Base-by-base conservation (phyloP, 2,329 filamentous ascomycete species). In the Microcyclospora tardicrescens region DNA sequence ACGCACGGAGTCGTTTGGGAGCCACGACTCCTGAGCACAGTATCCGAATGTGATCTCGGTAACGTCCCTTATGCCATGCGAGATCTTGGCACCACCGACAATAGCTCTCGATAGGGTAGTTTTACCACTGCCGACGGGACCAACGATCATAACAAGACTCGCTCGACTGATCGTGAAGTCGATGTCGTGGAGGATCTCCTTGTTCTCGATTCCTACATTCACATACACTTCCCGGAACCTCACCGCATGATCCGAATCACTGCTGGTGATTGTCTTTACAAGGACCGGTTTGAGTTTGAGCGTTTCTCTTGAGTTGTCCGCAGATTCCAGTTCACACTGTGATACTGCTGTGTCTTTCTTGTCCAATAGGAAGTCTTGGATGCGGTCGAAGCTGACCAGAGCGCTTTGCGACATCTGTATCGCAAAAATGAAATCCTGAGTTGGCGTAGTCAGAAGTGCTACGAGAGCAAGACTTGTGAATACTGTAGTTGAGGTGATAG, bases 381-480 rank as follows among this genome's bases (percentile, higher is more conserved):
- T 38, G 11, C 47, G 38, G 11, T 49, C 43, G 11, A 49, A 32
- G 29, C 47, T 49, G 11, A 43, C 47, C 10, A 48, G 15, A 5
- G 47, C 47, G 2, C 39, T 48, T 31, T 40, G 37, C 2, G 41
- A 36, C 35, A 34, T 28, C 8, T 45, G 47, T 28, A 49, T 35
- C 14, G 40, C 41, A 34, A 48, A 43, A 5, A 48, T 47, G 13
- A 48, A 38, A 10, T 43, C 33, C 10, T 41, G 16, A 4, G 42
- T 41, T 16, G 47, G 47, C 11, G 14, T 14, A 11, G 45, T 40
- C 31, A 47, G 34, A 19, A 48, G 33, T 4, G 42, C 31, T 6
- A 48, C 38, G 4, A 50, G 39, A 28, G 45, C n/a, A n/a, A n/a
- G n/a, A n/a, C n/a, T n/a, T n/a, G 45, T 43, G 40, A 50, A 50